phyloP scores from a whole-genome alignment of 1,284 basidiomycete genomes.

The Hypsizygus ulmarius region DNA sequence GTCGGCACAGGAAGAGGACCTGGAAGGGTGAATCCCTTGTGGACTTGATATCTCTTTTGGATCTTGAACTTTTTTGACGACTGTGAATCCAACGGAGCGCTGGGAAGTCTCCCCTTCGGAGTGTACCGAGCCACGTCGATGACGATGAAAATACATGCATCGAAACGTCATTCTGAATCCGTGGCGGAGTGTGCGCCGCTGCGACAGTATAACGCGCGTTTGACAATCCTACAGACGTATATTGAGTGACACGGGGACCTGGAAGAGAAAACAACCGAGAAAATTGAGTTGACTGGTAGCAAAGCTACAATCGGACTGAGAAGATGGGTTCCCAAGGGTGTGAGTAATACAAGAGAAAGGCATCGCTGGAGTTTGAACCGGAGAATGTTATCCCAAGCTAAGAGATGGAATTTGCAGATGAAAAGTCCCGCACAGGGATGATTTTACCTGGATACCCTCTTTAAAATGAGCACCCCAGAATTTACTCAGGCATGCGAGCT shows the following conservation, averaged over 20 bases:
- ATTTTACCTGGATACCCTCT: constrained; percentile 15
- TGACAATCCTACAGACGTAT: background rate
- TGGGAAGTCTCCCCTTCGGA: constrained; percentile 5
- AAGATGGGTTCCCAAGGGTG: constrained; percentile 3
- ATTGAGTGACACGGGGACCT: background rate
- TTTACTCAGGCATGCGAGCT: constrained; percentile 21
- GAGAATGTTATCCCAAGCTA: background rate
- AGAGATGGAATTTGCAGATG: constrained; percentile 5
- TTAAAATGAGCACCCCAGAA: constrained; percentile 24
- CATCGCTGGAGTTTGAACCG: background rate
- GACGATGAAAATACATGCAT: background rate
- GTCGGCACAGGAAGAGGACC: constrained; percentile 4
- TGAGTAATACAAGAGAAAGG: constrained; percentile 5
- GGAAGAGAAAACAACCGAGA: background rate
- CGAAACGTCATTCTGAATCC: background rate
- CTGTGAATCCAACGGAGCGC: constrained; percentile 12
- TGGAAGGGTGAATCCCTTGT: constrained; percentile 9
- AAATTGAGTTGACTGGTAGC: background rate
- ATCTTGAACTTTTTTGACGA: background rate
- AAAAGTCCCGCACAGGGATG: constrained; percentile 19
- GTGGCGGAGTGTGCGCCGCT: background rate
- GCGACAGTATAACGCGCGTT: constrained; percentile 1
- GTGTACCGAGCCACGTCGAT: constrained; percentile 7
- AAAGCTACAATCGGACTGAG: background rate
- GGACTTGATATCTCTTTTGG: background rate